Evolutionary conservation across 495 filamentous ascomycete species (phyloP), one percentile per base, ranked within the genome.

Genomic region (Penicillium ochrochloron): DNA sequence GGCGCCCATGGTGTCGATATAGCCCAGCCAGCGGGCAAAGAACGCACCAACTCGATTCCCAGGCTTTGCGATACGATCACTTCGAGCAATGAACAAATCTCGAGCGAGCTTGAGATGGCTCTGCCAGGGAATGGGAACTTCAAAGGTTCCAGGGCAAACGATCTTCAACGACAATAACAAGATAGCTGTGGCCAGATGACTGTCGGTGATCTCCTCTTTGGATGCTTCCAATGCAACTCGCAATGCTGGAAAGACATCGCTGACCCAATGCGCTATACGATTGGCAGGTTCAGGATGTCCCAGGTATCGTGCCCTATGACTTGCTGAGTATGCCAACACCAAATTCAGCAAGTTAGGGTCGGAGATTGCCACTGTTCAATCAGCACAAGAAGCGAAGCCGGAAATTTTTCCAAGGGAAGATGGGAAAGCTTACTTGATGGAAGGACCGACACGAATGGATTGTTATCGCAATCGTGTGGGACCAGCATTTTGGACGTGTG

Each of bases 141-240:
- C 86, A 66, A 96, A 94, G 2, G 91, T 89, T 57, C 88, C 89
- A 8, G 92, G 92, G 3, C 90, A 92, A 46, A 96, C 88, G 46
- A 96, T 96, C 66, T 96, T 90, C 52, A 95, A 80, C 1, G 92
- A 94, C 7, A 92, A 85, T 35, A 96, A 80, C 90, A 96, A 92
- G 60, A 96, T 93, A 3, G 92, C 90, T 0, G 92, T 92, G 11
- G 92, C 91, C 21, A 96, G 81, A 65, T 90, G 92, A 41, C 85
- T 85, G 70, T 93, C 87, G 21, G 89, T 88, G 50, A 92, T 88
- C 14, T 88, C 85, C 64, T 89, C 82, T 35, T 75, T 71, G 1
- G 80, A 69, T 11, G 73, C 73, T 66, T 86, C 83, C 29, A 95
- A 80, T 10, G 90, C 89, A 37, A 86, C 72, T 33, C 89, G 85